Conservation (phyloP, 2,329 filamentous ascomycete species). For the Neodidymelliopsis sp. region DNA sequence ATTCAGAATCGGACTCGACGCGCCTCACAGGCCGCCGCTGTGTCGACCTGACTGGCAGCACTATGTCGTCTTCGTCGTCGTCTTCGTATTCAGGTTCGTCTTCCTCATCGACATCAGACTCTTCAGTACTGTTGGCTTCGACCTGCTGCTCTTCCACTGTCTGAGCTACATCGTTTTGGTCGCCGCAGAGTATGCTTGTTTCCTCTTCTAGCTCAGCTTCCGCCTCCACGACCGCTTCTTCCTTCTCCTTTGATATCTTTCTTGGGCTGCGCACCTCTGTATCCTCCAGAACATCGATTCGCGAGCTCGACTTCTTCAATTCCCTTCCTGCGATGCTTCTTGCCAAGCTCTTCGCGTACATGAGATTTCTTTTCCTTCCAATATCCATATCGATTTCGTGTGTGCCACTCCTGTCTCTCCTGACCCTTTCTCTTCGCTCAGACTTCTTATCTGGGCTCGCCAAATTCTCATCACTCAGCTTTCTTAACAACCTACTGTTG, state of each 20-base stretch:
- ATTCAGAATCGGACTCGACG: conserved; percentile 28
- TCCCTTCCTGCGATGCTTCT: conserved; percentile 37
- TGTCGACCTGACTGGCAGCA: conserved; percentile 29
- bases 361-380: conserved; percentile 21
- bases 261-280: conserved; percentile 16
- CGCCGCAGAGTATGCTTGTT: conserved; percentile 42
- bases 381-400: conserved; percentile 27
- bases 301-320: conserved; percentile 17
- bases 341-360: conserved; percentile 41
- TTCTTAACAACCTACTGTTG: conserved; percentile 39
- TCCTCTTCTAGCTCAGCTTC: conserved; percentile 35
- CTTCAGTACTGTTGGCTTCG: conserved; percentile 3
- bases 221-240: conserved; percentile 12
- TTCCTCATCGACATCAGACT: conserved; percentile 13
- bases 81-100: conserved; percentile 20
- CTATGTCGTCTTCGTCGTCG: conserved; percentile 41
- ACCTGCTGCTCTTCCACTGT: conserved; percentile 16
- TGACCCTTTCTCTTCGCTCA: conserved; percentile 24
- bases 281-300: conserved; percentile 23
- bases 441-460: conserved; percentile 38
- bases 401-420: conserved; percentile 22
- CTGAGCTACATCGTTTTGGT: conserved; percentile 26
- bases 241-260: conserved; percentile 10
- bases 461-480: conserved; percentile 40
- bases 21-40: conserved; percentile 25